Evolutionary conservation across 768 basidiomycete species (phyloP).

Genomic region (Rossbeevera mucosa): DNA sequence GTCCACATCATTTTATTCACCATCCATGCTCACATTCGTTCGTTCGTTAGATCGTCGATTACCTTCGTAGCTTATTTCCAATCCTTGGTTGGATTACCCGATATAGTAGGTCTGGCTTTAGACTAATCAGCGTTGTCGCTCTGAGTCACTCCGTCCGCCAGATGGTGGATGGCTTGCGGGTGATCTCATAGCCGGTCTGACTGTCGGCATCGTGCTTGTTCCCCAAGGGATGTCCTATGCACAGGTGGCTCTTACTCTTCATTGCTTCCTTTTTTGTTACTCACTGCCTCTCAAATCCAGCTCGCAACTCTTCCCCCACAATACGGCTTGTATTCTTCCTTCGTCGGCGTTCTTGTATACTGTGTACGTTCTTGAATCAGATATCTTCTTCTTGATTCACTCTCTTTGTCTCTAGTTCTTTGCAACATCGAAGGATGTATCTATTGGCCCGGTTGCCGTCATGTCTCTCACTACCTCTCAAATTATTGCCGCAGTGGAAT

Average conservation of each 20-base stretch:
- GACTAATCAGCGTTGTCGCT: neutral
- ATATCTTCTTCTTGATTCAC: neutral
- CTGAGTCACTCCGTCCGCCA: conserved; percentile 23
- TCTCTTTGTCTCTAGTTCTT: conserved; percentile 58
- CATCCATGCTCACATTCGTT: neutral
- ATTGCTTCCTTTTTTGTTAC: neutral
- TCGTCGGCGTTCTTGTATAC: conserved; percentile 82
- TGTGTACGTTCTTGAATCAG: conserved; percentile 49
- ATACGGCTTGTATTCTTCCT: conserved; percentile 93
- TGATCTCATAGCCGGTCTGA: conserved; percentile 86
- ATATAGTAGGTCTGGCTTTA: conserved; percentile 61
- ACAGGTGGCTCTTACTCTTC: conserved; percentile 37
- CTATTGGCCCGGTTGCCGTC: conserved; percentile 98
- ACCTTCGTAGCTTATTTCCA: conserved; percentile 76
- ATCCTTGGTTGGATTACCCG: conserved; percentile 80
- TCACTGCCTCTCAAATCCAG: conserved; percentile 34
- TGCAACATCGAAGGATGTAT: conserved; percentile 96
- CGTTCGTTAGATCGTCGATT: conserved; percentile 51
- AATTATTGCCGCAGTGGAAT: conserved; percentile 66
- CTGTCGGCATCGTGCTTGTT: conserved; percentile 92
- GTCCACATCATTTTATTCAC: neutral
- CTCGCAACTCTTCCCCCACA: conserved; percentile 79
- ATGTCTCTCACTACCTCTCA: conserved; percentile 89
- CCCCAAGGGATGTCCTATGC: conserved; percentile 94
- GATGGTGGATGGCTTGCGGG: conserved; percentile 79